phyloP scores from a whole-genome alignment of 164 flowering plant species.

The Vitis rotundifolia region DNA sequence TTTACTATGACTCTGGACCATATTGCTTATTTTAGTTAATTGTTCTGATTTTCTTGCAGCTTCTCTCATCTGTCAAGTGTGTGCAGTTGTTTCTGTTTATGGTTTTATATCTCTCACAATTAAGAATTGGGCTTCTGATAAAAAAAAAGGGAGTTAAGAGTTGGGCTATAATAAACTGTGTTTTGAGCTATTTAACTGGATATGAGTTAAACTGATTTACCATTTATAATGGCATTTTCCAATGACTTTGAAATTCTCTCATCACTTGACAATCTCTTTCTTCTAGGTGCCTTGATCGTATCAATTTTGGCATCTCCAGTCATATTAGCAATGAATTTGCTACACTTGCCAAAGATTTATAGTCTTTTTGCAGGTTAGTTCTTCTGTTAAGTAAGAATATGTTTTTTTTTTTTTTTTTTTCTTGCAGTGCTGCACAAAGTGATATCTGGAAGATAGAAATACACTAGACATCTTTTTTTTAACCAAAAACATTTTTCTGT shows the following conservation, averaged over 20 bases:
- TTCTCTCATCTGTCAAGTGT: too few relatives aligned
- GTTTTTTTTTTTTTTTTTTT: not conserved
- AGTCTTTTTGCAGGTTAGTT: conserved; percentile 71
- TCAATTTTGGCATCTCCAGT: conserved; percentile 74
- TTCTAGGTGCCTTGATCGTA: conserved; percentile 69
- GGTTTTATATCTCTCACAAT: too few relatives aligned
- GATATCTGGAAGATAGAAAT: not conserved
- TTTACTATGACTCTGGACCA: too few relatives aligned
- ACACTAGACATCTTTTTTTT: too few relatives aligned
- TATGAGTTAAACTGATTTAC: too few relatives aligned
- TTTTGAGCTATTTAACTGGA: too few relatives aligned
- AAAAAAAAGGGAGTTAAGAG: too few relatives aligned
- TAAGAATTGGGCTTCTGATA: too few relatives aligned
- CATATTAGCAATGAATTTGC: conserved; percentile 37
- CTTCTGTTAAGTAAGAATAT: not conserved
- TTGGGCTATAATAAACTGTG: not conserved
- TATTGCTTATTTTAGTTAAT: too few relatives aligned
- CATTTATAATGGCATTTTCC: not conserved
- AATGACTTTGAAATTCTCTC: not conserved
- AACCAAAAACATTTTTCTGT: too few relatives aligned
- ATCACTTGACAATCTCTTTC: conserved; percentile 1
- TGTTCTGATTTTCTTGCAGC: too few relatives aligned
- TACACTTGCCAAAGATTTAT: conserved; percentile 70
- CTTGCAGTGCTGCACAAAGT: not conserved
- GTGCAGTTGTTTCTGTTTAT: too few relatives aligned